Evolutionary conservation across 2,329 filamentous ascomycete genomes (phyloP).

Genomic region (Ophiobolus disseminans): DNA sequence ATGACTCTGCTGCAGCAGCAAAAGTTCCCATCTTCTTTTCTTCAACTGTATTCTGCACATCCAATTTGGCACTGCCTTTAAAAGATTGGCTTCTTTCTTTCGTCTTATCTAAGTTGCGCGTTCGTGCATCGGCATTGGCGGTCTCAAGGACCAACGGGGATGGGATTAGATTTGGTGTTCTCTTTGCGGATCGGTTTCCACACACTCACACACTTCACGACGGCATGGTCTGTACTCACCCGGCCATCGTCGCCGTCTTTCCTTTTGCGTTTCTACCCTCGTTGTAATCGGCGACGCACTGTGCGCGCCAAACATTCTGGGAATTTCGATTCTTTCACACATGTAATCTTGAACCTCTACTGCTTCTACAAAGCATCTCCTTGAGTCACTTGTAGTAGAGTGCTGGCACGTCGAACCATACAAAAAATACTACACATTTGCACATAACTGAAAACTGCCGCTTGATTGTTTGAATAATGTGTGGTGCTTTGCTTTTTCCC

Average conservation of each 20-base stretch:
- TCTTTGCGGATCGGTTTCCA: conserved; percentile 21
- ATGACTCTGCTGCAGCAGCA: conserved; percentile 25
- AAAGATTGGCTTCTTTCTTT: conserved; percentile 28
- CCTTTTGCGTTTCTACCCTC: conserved; percentile 47
- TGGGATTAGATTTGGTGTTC: conserved; percentile 40
- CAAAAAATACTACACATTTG: conserved; percentile 20
- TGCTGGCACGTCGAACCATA: conserved; percentile 43
- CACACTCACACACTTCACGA: conserved; percentile 33
- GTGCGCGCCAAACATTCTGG: conserved; percentile 35
- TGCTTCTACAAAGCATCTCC: conserved; percentile 25
- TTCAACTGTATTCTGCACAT: conserved; percentile 35
- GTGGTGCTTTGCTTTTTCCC: conserved; percentile 5
- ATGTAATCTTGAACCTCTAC: conserved; percentile 30
- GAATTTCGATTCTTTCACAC: conserved; percentile 41
- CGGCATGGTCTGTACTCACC: conserved; percentile 40
- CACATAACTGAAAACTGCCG: too few species aligned
- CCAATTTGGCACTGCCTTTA: conserved; percentile 22
- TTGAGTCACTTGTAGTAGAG: conserved; percentile 35
- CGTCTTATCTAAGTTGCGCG: conserved; percentile 27
- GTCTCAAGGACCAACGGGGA: conserved; percentile 22
- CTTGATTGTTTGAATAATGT: conserved; percentile 5
- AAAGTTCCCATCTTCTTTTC: conserved; percentile 37
- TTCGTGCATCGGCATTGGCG: conserved; percentile 30
- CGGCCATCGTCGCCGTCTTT: conserved; percentile 40
- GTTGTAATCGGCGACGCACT: conserved; percentile 45